A percentile compares a stretch with the other conserved stretches of the same genome.
Conservation (phyloP, 495 filamentous ascomycete genomes). For the Evernia prunastri region DNA sequence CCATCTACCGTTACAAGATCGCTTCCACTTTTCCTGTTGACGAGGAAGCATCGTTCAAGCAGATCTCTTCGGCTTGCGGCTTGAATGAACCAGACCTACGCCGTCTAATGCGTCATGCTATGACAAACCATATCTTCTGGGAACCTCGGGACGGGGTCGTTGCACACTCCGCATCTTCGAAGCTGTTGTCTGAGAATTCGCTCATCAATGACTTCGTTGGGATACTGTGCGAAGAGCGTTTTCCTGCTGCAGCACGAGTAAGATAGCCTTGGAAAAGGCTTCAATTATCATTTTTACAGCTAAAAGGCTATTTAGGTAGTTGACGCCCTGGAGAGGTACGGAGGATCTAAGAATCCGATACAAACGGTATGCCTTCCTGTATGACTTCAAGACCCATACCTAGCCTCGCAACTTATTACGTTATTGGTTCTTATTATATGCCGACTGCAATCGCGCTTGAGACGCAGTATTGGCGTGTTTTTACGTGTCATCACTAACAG, state of each 20-base stretch:
- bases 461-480: too few relatives aligned
- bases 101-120: slow-evolving; percentile 26
- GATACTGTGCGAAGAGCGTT: slow-evolving; percentile 9
- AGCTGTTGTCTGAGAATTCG: slow-evolving; percentile 29
- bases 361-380: too few relatives aligned
- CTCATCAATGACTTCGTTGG: background rate
- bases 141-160: slow-evolving; percentile 45
- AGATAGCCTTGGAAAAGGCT: background rate
- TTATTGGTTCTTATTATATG: too few relatives aligned
- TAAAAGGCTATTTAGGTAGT: too few relatives aligned
- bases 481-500: too few relatives aligned
- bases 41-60: slow-evolving; percentile 38
- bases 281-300: background rate
- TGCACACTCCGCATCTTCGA: slow-evolving; percentile 46
- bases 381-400: too few relatives aligned
- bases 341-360: too few relatives aligned
- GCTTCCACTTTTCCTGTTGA: slow-evolving; percentile 28
- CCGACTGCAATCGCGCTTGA: too few relatives aligned
- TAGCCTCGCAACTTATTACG: too few relatives aligned
- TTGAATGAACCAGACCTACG: slow-evolving; percentile 22
- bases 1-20: slow-evolving; percentile 31
- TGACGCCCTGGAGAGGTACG: too few relatives aligned
- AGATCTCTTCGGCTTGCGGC: too few relatives aligned
- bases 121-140: slow-evolving; percentile 45
- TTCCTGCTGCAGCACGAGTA: slow-evolving; percentile 1